phyloP scores from a whole-genome alignment of 2,329 filamentous ascomycete genomes.

The Colletotrichum zoysiae region DNA sequence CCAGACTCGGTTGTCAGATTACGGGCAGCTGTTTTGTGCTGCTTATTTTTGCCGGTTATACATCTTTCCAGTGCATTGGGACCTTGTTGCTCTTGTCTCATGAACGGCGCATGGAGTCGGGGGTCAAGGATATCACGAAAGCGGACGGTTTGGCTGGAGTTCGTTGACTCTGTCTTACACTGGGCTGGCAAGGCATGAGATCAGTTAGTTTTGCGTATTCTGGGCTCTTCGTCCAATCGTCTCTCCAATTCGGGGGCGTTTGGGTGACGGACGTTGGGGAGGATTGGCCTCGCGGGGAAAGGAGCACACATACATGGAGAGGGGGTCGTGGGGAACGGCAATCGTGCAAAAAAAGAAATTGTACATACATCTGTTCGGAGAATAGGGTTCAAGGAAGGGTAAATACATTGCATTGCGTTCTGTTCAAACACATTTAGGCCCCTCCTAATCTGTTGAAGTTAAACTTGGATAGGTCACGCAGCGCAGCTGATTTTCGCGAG shows the following conservation, averaged over 20 bases:
- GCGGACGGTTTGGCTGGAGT: constrained; percentile 55
- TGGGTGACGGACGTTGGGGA: constrained; percentile 19
- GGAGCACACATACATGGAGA: constrained; percentile 15
- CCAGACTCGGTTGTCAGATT: constrained; percentile 37
- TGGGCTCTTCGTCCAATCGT: constrained; percentile 13
- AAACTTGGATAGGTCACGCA: background rate
- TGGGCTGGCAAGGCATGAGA: constrained; percentile 29
- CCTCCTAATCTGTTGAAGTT: background rate
- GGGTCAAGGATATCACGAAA: constrained; percentile 50
- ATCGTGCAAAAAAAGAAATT: constrained; percentile 53
- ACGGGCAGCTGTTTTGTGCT: constrained; percentile 32
- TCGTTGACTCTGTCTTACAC: constrained; percentile 44
- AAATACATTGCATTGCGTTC: constrained; percentile 44
- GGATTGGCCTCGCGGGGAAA: background rate
- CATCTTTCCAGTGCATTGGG: constrained; percentile 38
- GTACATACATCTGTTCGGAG: constrained; percentile 58
- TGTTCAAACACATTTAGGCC: background rate
- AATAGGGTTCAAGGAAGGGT: constrained; percentile 50
- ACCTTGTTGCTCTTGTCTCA: constrained; percentile 47
- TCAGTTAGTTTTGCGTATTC: constrained; percentile 26
- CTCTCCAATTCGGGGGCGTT: constrained; percentile 11
- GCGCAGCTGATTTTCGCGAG: background rate
- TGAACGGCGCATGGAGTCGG: constrained; percentile 58
- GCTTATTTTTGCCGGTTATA: constrained; percentile 39
- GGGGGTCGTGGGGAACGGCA: constrained; percentile 14